Evolutionary conservation across 1,284 basidiomycete species (phyloP), one percentile per base, ranked within the genome.

Genomic region (Cryptococcus sp.): DNA sequence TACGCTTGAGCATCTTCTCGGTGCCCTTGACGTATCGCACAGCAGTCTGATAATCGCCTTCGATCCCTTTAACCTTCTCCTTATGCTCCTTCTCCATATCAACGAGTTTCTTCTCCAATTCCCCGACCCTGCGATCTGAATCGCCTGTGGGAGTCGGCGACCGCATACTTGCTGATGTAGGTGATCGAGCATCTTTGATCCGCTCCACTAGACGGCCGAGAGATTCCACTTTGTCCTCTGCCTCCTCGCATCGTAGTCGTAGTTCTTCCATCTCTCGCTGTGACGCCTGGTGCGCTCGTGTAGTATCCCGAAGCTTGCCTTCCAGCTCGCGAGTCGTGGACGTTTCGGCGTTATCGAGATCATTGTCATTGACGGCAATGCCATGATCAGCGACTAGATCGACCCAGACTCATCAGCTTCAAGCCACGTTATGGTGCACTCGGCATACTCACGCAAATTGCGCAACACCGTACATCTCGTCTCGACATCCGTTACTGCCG

Each of bases 1-100:
- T 94, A 68, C 91, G 87, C 66, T 93, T 88, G 82, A 98, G 90
- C 88, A 99, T 95, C 81, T 97, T 98, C 80, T 99, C 96, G 0
- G 94, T 98, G 54, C 93, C 93, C 84, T 93, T 94, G 73, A 56
- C 72, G 67, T 64, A 73, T 56, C 74, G 61, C 31, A 78, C 77
- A 31, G 76, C 77, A 19, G 67, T 75, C 74, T 95, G 90, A 78
- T 98, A 97, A 76, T 98, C 94, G 66, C 91, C 88, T 78, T 98
- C 93, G 77, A 97, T 86, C 73, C 93, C 90, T 70, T 72, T 66
- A 31, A 79, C 62, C 71, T 77, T 76, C 42, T 85, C 82, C 78
- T 88, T 88, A 79, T 91, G 90, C 60, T 80, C 82, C 62, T 83
- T 84, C 74, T 94, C 90, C 38, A 87, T 87, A 74, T 92, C 90